These are phyloP conservation scores for Ilyonectria mors-panacis DNA, from an alignment of 2,329 filamentous ascomycete species.

Conservation along the genomic window DNA sequence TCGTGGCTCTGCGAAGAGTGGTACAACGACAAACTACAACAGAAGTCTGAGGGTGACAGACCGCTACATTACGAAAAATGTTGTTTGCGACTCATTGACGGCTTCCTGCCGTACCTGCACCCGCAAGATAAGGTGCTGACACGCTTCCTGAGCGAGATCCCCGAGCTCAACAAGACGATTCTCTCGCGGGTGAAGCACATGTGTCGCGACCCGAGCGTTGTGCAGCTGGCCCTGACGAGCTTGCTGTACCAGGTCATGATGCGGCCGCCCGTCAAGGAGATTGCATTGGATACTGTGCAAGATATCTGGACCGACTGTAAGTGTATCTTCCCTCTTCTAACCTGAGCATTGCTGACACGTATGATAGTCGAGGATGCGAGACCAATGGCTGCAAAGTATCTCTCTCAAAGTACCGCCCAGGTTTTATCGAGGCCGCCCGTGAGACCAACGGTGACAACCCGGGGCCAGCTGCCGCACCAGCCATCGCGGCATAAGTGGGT, in stretches of 20 bases:
- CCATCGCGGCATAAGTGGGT: conserved; percentile 42
- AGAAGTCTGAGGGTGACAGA: conserved; percentile 60
- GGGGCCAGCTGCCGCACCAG: conserved; percentile 43
- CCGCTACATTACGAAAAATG: conserved; percentile 83
- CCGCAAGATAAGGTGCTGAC: conserved; percentile 91
- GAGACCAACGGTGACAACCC: conserved; percentile 42
- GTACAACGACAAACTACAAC: conserved; percentile 84
- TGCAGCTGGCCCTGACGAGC: conserved; percentile 74
- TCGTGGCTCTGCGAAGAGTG: conserved; percentile 98
- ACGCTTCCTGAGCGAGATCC: conserved; percentile 92
- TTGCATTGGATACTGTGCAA: conserved; percentile 76
- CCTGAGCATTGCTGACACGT: conserved; percentile 36
- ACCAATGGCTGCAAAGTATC: conserved; percentile 73
- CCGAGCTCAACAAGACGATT: conserved; percentile 80
- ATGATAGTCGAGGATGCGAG: conserved; percentile 72
- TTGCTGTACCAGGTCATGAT: conserved; percentile 78
- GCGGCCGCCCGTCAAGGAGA: conserved; percentile 74
- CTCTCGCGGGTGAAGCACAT: conserved; percentile 79
- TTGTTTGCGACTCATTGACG: conserved; percentile 86
- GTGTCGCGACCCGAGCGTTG: conserved; percentile 76
- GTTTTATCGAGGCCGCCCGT: conserved; percentile 58
- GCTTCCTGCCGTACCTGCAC: conserved; percentile 92
- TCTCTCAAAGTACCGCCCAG: conserved; percentile 74
- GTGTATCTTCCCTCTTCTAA: conserved; percentile 47
- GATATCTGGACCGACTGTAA: conserved; percentile 78